A percentile compares a stretch with the other conserved stretches of the same genome.
Conservation (phyloP, 768 basidiomycete genomes). For the Neoboletus magnificus region DNA sequence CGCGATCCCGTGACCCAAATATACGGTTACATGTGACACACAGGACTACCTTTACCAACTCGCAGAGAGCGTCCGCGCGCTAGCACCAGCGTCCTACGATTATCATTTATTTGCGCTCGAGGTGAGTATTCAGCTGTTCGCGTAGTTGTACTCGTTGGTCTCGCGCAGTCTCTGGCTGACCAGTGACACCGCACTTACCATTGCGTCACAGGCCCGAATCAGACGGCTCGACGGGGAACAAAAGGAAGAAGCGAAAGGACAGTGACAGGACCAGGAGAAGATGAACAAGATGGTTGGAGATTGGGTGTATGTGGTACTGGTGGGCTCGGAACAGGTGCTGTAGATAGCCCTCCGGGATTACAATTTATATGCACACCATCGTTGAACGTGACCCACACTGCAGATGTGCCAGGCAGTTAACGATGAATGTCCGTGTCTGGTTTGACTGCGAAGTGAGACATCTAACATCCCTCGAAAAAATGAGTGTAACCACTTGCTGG, state of each 20-base stretch:
- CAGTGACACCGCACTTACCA: neutral
- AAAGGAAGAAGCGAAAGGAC: neutral
- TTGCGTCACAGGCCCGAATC: conserved; percentile 7
- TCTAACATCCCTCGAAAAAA: too few species aligned
- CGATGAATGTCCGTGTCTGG: neutral
- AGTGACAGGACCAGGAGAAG: neutral
- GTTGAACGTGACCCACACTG: too few species aligned
- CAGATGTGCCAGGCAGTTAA: too few species aligned
- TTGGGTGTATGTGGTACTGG: neutral
- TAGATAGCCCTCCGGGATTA: neutral
- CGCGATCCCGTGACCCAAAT: neutral
- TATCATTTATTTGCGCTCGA: conserved; percentile 76
- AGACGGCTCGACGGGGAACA: conserved; percentile 7
- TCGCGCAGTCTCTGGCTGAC: neutral
- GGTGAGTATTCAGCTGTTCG: conserved; percentile 37
- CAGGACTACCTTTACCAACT: conserved; percentile 88
- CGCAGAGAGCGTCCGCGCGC: conserved; percentile 60
- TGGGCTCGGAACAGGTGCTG: neutral
- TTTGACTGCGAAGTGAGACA: neutral
- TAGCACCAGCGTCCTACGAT: conserved; percentile 73
- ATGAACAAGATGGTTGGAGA: neutral
- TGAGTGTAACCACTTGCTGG: too few species aligned
- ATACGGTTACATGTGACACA: neutral
- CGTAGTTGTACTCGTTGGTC: neutral
- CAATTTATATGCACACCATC: neutral